Evolutionary conservation across 257 asterid species (phyloP), one percentile per base, ranked within the genome.

Genomic region (Solanum gracilifrons): DNA sequence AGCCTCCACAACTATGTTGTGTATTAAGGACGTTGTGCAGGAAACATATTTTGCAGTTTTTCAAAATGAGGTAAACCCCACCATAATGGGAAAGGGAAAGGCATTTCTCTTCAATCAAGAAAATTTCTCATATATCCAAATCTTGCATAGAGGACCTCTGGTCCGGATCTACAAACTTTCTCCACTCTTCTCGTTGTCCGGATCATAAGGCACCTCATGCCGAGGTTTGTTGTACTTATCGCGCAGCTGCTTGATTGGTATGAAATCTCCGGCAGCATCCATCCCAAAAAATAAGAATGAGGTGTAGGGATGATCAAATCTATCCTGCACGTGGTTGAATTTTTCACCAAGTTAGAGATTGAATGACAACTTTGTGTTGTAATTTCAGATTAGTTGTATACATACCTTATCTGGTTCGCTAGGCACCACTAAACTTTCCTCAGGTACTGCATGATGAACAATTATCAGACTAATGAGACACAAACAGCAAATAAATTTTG

Each of bases 221-320:
- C 99, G 95, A 10, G 98, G 95, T 89, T 91, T 96, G 88, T 87
- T 93, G 89, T 94, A 95, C 92, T 95, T 97, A 87, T 97, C 98
- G 37, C 99, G 95, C 77, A 97, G 95, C 92, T 95, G 98, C 91
- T 92, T 95, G 75, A 95, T 91, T 5, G 99, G 99, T 91, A 97
- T 97, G 89, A 94, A 94, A 91, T 97, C 99, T 87, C 99, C 99
- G 11, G 95, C 98, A 69, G 91, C 92, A 88, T 97, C 99, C 95
- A 91, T 88, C 85, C 99, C 99, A 31, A 90, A 97, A 85, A 95
- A 97, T 87, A 97, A 90, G 90, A 95, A 97, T 5, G 99, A 97
- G 39, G 92, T 89, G 68, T 97, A 97, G 31, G 99, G 99, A 88
- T 97, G 99, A 89, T 97, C 98, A 87, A 95, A 97, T 89, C 91